Evolutionary conservation across 139 green algal species (phyloP), one percentile per base, ranked within the genome.

Genomic region (Volvox reticuliferus): DNA sequence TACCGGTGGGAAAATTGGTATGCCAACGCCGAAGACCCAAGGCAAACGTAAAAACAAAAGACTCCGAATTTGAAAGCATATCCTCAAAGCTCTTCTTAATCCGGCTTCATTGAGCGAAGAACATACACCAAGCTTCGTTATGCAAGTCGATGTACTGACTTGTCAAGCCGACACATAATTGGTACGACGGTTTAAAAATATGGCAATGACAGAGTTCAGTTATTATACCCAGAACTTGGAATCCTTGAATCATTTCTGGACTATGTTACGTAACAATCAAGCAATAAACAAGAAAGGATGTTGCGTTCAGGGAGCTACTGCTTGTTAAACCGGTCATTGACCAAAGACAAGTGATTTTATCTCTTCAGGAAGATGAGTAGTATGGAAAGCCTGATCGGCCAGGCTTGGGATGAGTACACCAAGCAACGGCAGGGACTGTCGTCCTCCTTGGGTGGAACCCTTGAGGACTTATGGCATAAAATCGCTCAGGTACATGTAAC

Each of bases 381-480:
- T 28, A 69, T 79, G 36, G 68, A 78, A 19, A 76, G 37, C 36
- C 20, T 80, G 28, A 36, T 89, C 0, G 12, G 12, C 14, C 36
- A 80, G 68, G 83, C 83, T 26, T 89, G 83, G 83, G 67, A 68
- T 3, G 24, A 26, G 24, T 89, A 67, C 28, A 37, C 13, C 14
- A 62, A 67, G 30, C 83, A 89, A 68, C 67, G 67, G 26, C 12
- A 30, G 68, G 33, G 62, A 12, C 67, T 26, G 12, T 16, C 81
- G 22, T 14, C 63, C 24, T 16, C 68, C 2, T 55, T 89, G 20
- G 67, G 21, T n/a, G 22, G 22, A 3, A 80, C 67, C 5, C 35
- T 80, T 12, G 83, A 89, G 67, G 83, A 89, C 24, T 77, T 89
- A 63, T 79, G 71, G 61, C 67, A 81, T 28, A 89, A 89, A 14